Percentiles rank a stretch among this genome's conserved stretches.
These are phyloP conservation scores for Blastobotrys serpentis DNA, from an alignment of 1,139 yeast genomes.

Conservation along the genomic window DNA sequence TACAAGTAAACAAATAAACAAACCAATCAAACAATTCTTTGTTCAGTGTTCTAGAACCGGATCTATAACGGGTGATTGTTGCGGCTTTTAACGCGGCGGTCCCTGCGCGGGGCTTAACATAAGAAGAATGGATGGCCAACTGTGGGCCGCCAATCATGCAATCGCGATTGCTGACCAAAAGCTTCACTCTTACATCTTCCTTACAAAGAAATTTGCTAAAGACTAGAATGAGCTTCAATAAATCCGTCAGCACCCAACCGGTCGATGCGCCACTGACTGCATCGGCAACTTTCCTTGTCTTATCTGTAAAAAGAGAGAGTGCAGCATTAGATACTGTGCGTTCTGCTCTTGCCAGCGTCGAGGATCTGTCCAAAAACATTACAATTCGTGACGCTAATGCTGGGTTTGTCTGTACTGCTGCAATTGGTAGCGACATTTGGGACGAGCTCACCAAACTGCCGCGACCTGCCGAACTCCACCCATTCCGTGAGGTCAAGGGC, in stretches of 20 bases:
- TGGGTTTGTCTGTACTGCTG: constrained; percentile 79
- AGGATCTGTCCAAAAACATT: not conserved
- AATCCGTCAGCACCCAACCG: not conserved
- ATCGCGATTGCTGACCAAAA: not conserved
- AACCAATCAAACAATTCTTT: no score
- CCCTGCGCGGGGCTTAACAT: no score
- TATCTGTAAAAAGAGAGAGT: not conserved
- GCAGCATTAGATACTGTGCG: not conserved
- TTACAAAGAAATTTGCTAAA: not conserved
- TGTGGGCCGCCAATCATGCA: constrained; percentile 5
- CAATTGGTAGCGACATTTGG: constrained; percentile 1
- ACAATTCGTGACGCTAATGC: constrained; percentile 70
- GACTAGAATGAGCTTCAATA: not conserved
- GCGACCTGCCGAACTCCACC: not conserved
- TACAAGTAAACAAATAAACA: no score
- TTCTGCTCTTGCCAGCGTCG: not conserved
- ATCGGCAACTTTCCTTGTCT: not conserved
- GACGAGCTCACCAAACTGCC: not conserved
- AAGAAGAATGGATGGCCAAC: no score
- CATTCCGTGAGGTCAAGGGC: not conserved
- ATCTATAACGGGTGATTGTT: no score
- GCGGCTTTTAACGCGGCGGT: no score
- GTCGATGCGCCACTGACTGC: not conserved
- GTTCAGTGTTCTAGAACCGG: no score
- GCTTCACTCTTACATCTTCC: not conserved